These are phyloP conservation scores for Pouteria campechiana DNA, from an alignment of 179 eudicot species.

Conservation along the genomic window DNA sequence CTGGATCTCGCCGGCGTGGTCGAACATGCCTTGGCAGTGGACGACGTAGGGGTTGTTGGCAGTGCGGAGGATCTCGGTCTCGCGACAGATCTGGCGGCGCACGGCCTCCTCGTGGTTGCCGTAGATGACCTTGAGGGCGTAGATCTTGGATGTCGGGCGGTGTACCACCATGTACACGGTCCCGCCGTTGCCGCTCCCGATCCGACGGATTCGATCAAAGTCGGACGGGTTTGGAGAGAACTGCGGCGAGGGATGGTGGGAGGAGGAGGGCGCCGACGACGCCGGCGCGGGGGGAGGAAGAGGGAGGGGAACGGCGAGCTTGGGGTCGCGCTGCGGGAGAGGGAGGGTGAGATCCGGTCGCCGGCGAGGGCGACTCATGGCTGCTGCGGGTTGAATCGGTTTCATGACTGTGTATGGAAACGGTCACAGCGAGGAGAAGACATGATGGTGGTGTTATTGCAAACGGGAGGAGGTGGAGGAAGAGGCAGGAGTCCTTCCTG, in stretches of 20 bases:
- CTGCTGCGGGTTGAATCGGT: slow-evolving; percentile 16
- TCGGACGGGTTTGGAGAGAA: slow-evolving; percentile 22
- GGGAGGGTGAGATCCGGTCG: slow-evolving; percentile 48
- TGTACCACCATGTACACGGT: slow-evolving; percentile 77
- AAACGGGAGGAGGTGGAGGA: no score
- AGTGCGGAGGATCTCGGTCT: slow-evolving; percentile 59
- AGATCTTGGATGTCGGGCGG: slow-evolving; percentile 42
- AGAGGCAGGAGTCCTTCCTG: no score
- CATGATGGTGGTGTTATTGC: no score
- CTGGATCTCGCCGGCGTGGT: slow-evolving; percentile 59
- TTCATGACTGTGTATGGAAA: no score
- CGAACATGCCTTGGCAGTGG: slow-evolving; percentile 46
- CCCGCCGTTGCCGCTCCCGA: slow-evolving; percentile 77
- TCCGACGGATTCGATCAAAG: slow-evolving; percentile 47
- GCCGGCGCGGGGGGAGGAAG: slow-evolving; percentile 22
- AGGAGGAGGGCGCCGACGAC: slow-evolving; percentile 2
- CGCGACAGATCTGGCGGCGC: slow-evolving; percentile 63
- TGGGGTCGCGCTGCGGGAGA: slow-evolving; percentile 32
- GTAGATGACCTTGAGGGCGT: slow-evolving; percentile 66
- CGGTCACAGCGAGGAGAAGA: no score
- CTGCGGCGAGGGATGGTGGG: slow-evolving; percentile 1
- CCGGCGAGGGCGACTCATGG: slow-evolving; percentile 22
- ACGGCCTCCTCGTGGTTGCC: slow-evolving; percentile 64
- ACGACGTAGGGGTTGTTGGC: slow-evolving; percentile 57
- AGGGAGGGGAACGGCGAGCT: slow-evolving; percentile 58